phyloP scores from a whole-genome alignment of 495 filamentous ascomycete genomes.

The Penicillium nucicola region DNA sequence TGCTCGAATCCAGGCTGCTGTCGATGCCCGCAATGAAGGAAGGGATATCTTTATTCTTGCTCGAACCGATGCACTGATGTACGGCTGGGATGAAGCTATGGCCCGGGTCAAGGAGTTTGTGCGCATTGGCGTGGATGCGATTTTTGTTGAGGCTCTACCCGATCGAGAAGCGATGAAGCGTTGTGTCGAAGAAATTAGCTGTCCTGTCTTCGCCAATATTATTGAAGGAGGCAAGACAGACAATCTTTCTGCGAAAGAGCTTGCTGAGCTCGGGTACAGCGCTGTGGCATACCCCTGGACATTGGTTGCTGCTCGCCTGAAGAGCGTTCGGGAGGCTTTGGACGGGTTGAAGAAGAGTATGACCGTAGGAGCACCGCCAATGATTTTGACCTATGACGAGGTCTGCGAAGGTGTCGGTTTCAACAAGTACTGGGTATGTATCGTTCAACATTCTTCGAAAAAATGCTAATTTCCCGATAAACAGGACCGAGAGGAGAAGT shows the following conservation, averaged over 20 bases:
- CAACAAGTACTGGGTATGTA: conserved; percentile 38
- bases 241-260: conserved; percentile 36
- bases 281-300: conserved; percentile 44
- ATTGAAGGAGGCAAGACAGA: conserved; percentile 44
- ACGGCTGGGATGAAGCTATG: conserved; percentile 38
- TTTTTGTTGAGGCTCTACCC: conserved; percentile 43
- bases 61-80: conserved; percentile 35
- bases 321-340: conserved; percentile 34
- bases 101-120: conserved; percentile 35
- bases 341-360: conserved; percentile 36
- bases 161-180: conserved; percentile 36
- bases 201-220: conserved; percentile 41
- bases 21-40: conserved; percentile 39
- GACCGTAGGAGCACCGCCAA: conserved; percentile 25
- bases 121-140: conserved; percentile 33
- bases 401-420: conserved; percentile 42
- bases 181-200: conserved; percentile 28
- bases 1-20: conserved; percentile 37
- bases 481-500: conserved; percentile 22
- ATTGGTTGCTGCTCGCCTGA: conserved; percentile 38
- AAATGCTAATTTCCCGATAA: conserved; percentile 4
- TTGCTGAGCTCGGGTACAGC: conserved; percentile 33
- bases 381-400: conserved; percentile 33
- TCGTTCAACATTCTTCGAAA: neutral
- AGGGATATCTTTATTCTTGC: conserved; percentile 41